phyloP scores from a whole-genome alignment of 108 stramenopile genomes.

The Cyclotella cryptica region DNA sequence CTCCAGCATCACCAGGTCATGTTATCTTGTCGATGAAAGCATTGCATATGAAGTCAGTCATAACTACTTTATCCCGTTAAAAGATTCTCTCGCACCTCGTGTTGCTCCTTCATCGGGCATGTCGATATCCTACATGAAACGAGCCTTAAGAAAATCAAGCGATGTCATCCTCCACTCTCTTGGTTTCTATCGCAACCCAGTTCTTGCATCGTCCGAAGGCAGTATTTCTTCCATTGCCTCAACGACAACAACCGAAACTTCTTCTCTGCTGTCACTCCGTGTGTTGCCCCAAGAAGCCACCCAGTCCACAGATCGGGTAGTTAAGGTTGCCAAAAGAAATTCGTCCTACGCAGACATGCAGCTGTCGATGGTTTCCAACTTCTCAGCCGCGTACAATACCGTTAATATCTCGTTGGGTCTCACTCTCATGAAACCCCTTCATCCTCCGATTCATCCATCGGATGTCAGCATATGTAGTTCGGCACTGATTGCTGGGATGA shows the following conservation, averaged over 20 bases:
- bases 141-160: background rate
- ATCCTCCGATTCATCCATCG: constrained; percentile 35
- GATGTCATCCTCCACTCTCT: constrained; percentile 3
- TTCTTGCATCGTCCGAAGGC: background rate
- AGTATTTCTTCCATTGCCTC: background rate
- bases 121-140: background rate
- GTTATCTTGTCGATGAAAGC: background rate
- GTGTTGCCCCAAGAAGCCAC: background rate
- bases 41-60: background rate
- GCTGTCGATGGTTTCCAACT: constrained; percentile 67
- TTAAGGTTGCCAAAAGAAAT: constrained; percentile 33
- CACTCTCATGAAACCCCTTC: constrained; percentile 48
- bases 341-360: constrained; percentile 52
- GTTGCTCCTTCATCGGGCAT: background rate
- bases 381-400: constrained; percentile 67
- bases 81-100: background rate
- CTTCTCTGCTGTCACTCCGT: background rate
- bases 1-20: background rate
- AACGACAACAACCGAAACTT: background rate
- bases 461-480: constrained; percentile 57
- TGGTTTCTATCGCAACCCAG: constrained; percentile 16
- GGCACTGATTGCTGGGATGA: constrained; percentile 71
- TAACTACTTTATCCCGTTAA: constrained; percentile 5
- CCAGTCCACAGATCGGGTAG: background rate
- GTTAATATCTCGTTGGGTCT: constrained; percentile 61